phyloP scores from a whole-genome alignment of 257 asterid genomes.

The Misopates orontium region DNA sequence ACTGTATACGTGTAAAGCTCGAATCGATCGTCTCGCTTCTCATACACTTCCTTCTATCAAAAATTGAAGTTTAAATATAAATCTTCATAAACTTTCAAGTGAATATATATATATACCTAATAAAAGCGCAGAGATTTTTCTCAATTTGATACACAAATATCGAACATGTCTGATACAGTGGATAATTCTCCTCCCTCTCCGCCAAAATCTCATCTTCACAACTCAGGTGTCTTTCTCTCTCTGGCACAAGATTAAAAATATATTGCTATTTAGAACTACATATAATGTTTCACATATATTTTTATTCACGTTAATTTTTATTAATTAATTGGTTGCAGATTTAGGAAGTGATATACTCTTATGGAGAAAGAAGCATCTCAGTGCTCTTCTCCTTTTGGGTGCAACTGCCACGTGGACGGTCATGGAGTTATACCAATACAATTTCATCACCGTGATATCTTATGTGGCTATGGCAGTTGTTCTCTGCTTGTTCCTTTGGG shows the following conservation, averaged over 20 bases:
- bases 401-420: conserved; percentile 50
- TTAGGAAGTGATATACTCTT: conserved; percentile 39
- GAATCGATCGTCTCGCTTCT: neutral
- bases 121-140: too few relatives aligned
- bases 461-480: conserved; percentile 51
- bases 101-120: too few relatives aligned
- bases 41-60: too few relatives aligned
- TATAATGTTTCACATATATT: too few relatives aligned
- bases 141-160: neutral
- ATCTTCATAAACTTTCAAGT: too few relatives aligned
- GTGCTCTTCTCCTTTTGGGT: conserved; percentile 31
- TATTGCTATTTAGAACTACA: too few relatives aligned
- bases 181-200: conserved; percentile 26
- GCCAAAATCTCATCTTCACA: conserved; percentile 18
- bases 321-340: conserved; percentile 30
- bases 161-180: conserved; percentile 33
- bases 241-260: neutral
- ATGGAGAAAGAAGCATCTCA: conserved; percentile 58
- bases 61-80: too few relatives aligned
- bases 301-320: too few relatives aligned
- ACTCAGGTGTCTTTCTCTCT: conserved; percentile 19
- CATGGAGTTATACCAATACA: conserved; percentile 48
- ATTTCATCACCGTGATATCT: conserved; percentile 45
- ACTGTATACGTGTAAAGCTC: conserved; percentile 34
- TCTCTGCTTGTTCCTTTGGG: conserved; percentile 47